Evolutionary conservation across 2,329 filamentous ascomycete species (phyloP), one percentile per base, ranked within the genome.

Genomic region (Diplodia intermedia): DNA sequence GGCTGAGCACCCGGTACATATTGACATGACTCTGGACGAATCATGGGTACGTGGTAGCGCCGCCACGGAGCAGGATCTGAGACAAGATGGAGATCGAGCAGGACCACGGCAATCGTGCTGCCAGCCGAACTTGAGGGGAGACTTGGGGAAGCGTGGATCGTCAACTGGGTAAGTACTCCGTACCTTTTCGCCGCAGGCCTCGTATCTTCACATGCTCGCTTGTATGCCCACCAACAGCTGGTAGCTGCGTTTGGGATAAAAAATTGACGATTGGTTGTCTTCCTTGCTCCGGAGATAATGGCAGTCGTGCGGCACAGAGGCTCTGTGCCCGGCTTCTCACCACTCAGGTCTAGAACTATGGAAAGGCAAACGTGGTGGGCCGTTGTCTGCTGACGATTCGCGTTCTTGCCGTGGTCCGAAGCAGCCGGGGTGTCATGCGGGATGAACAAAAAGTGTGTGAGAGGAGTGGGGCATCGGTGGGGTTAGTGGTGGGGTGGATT

Each of bases 401-500:
- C 60, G 47, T 23, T 29, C 31, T 26, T 63, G 60, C 60, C 60
- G 47, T 62, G 40, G 40, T 36, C 43, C 60, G 60, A 52, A 38
- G 26, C 47, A 20, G n/a, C 43, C 60, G 29, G 60, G 60, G 60
- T 49, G 29, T 63, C 31, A 63, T 52, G 43, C 60, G 60, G 60
- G 60, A 63, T 52, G 57, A 50, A 31, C 57, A 26, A 63, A 63
- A 52, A 49, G 40, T 50, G 57, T 14, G 9, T 15, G 38, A 26
- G 47, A 18, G 9, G 47, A 40, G 60, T 63, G 60, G 60, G 60
- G 60, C 60, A 14, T 31, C 11, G 31, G 60, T 63, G 60, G 60
- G 60, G 60, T 53, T 26, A 5, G 29, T 26, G 29, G 60, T 62
- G 60, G 60, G 60, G 60, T 52, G 60, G 52, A 63, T 63, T 38